Conservation (phyloP, 257 asterid genomes). For the Misopates orontium region DNA sequence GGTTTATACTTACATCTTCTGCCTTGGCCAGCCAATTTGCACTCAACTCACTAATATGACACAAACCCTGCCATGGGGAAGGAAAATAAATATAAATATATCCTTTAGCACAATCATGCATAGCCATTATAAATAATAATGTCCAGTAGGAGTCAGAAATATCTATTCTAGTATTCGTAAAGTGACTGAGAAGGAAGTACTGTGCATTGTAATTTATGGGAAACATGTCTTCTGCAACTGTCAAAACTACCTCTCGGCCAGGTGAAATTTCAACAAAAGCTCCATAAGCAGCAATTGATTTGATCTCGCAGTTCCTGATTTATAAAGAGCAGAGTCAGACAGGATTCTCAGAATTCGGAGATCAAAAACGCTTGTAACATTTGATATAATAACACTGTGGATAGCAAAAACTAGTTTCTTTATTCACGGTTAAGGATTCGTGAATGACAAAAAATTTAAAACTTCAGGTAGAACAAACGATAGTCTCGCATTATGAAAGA, state of each 20-base stretch:
- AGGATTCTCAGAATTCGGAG: slow-evolving; percentile 4
- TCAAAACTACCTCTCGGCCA: slow-evolving; percentile 82
- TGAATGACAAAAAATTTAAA: neutral
- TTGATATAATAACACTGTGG: neutral
- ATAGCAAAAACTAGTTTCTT: slow-evolving; percentile 21
- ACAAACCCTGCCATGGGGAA: slow-evolving; percentile 67
- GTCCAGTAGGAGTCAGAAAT: slow-evolving; percentile 6
- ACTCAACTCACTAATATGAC: slow-evolving; percentile 95
- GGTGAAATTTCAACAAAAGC: slow-evolving; percentile 91
- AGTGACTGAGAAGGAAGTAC: neutral
- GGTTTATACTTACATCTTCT: slow-evolving; percentile 72
- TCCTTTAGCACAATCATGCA: slow-evolving; percentile 7
- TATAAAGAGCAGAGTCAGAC: slow-evolving; percentile 25
- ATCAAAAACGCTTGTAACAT: neutral
- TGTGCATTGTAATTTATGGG: slow-evolving; percentile 1
- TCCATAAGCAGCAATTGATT: slow-evolving; percentile 87
- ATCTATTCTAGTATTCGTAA: neutral
- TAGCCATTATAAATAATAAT: neutral
- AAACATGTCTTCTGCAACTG: slow-evolving; percentile 16
- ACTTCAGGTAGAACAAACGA: slow-evolving; percentile 3
- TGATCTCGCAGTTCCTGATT: slow-evolving; percentile 91
- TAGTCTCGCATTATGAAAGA: slow-evolving; percentile 11
- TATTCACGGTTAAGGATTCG: slow-evolving; percentile 3
- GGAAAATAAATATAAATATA: neutral
- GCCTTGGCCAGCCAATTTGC: slow-evolving; percentile 90